Evolutionary conservation across 805 yeast species (phyloP), one percentile per base, ranked within the genome.

Genomic region (Barnettozyma sp.): DNA sequence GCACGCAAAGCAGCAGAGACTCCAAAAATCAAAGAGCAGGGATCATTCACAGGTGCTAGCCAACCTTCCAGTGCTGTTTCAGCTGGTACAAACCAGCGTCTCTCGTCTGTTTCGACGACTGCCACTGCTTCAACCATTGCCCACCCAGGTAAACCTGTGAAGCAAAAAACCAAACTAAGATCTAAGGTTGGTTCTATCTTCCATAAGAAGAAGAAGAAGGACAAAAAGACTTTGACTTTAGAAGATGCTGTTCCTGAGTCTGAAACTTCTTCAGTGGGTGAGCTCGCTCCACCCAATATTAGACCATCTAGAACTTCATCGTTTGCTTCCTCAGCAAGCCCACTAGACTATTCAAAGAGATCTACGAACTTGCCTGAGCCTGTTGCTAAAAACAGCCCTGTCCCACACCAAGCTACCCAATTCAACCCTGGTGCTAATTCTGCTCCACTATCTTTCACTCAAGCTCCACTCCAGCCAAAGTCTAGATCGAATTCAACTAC

Each of bases 151-250:
- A 25, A 18, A 17, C 45, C 50, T 22, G 57, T 55, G 34, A 59
- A 59, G 39, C 42, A 58, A 14, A 49, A 57, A 34, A 56, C 56
- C 30, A 69, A 67, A 30, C 56, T 83, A 48, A 75, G 74, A 57
- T 80, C 87, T 6, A 76, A 65, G 50, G 80, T 83, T 38, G 94
- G 94, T 8, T 79, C 92, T 1, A 72, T 83, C 43, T 76, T 83
- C 49, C 78, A 82, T 30, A 71, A 76, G 44, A 78, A 73, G 55
- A 76, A 74, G 49, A 65, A 66, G 42, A 62, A 64, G 30, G 57
- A 59, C 17, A 59, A 52, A 25, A 59, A 50, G 30, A 45, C 39
- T 16, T 21, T 51, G 13, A 30, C 39, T 21, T 18, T 43, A 28
- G 45, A 24, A 19, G 43, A 41, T 2, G 17, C 46, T 10, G 7